Base-by-base conservation (phyloP, 768 basidiomycete genomes). In the Collybia nuda region DNA sequence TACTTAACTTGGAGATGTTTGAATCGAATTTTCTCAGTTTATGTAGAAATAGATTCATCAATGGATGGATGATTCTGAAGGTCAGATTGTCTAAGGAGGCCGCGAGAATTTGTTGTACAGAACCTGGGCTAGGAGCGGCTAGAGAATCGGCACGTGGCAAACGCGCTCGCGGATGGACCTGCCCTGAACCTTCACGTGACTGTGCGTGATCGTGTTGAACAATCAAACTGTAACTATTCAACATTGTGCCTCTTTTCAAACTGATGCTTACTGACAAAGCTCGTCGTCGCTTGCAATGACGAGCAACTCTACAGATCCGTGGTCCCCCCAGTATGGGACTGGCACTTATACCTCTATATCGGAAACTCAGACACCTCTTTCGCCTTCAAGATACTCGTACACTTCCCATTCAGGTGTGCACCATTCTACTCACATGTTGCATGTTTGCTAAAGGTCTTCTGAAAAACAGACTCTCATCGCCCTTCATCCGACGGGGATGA, bases 251-350 rank as follows among this genome's bases (percentile, higher is more conserved):
- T 40, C 26, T 40, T 45, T 39, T 38, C 29, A 14, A 41, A 52
- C 48, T 62, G 59, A 55, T 57, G 32, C 32, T 32, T 11, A 8
- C 45, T 23, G 14, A 23, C 35, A 53, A 46, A 53, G 56, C 56
- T 58, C 52, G 51, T 58, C 55, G 55, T 53, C 52, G 40, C 23
- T 44, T 39, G 28, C 52, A 49, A 76, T 74, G 73, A 64, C 69
- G 56, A 73, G 67, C 62, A 59, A 67, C 54, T 67, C 72, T 53
- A 64, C 77, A 50, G 78, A 77, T 56, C 71, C 75, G 18, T 77
- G 84, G 73, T 87, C 86, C 43, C 86, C 84, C 19, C 71, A 77
- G 18, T 79, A 79, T 56, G 84, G 82, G 67, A 80, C 82, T 40
- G 75, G 79, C 17, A 81, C 82, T 0, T 82, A 76, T 58, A 78